Evolutionary conservation across 352 stramenopile species (phyloP).

Genomic region (Pythium apleroticum): DNA sequence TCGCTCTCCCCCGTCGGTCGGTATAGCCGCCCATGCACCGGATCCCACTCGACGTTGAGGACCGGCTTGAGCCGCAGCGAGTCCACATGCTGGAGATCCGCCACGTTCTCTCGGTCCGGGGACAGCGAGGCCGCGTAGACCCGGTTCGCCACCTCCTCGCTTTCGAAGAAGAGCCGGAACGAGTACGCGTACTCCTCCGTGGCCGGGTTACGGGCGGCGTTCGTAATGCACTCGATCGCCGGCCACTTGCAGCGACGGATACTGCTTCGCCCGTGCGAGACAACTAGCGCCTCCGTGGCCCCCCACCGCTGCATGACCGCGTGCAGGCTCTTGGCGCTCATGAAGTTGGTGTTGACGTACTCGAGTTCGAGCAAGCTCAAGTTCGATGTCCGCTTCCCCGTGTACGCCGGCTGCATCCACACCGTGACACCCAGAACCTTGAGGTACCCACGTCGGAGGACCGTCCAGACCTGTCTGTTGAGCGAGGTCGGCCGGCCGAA

Average conservation of each 20-base stretch:
- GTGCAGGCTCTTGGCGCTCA: background rate
- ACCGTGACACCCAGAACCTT: background rate
- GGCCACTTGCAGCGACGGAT: background rate
- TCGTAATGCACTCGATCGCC: background rate
- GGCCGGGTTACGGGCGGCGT: background rate
- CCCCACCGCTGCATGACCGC: background rate
- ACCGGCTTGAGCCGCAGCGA: background rate
- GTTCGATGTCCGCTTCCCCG: background rate
- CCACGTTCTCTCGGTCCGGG: background rate
- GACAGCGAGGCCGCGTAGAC: background rate
- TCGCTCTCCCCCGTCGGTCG: background rate
- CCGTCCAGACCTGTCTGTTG: background rate
- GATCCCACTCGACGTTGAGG: background rate
- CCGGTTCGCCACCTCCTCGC: background rate
- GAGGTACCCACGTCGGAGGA: background rate
- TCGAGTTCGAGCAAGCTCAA: background rate
- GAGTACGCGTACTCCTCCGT: background rate
- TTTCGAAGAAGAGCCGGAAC: background rate
- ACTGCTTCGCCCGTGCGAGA: background rate
- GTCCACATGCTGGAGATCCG: background rate
- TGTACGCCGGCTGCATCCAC: background rate
- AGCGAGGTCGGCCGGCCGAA: background rate
- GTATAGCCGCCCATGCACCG: background rate
- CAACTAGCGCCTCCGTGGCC: background rate
- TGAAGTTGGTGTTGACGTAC: conserved; percentile 1